Evolutionary conservation across 2,329 filamentous ascomycete species (phyloP), one percentile per base, ranked within the genome.

Genomic region (Piedraia hortae): DNA sequence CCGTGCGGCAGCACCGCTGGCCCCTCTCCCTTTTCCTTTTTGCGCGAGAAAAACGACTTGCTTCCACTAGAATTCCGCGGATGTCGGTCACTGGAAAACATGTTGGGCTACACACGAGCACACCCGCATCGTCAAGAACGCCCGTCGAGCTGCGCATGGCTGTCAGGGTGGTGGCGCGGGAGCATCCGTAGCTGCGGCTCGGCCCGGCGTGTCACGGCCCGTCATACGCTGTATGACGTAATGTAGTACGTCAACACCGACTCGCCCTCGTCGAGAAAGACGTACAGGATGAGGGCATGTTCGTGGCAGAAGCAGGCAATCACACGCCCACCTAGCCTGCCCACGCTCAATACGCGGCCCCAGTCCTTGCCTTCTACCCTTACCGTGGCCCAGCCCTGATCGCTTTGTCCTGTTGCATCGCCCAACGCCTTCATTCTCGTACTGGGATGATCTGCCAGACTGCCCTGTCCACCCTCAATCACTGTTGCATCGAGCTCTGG

Each of bases 331-430:
- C 85, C 82, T 14, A 93, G 50, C 22, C 80, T 57, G 1, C 82
- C 82, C 7, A 93, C 80, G 43, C 77, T 88, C 32, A 97, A 54
- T n/a, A 93, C 82, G 33, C 63, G 65, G 14, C 77, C 77, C 82
- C 85, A 93, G 42, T 97, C 85, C 42, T 66, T 71, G 15, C 78
- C 85, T 46, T 93, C 85, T 12, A 93, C 78, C 23, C 74, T 59
- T 16, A 93, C 82, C 12, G 63, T 77, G 1, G 78, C 75, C 77
- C 82, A 93, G 20, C 64, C 66, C 28, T 77, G 66, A 8, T 78
- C 73, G 8, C 73, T 74, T 10, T 62, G 66, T 23, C 66, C 56
- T 27, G 56, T 50, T 1, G 54, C 48, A 19, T 47, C 50, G 4
- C 54, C 54, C 1, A 61, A 34, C 22, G 47, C 60, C 33, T 63